These are phyloP conservation scores for Saccharomycopsis sp. DNA, from an alignment of 805 yeast genomes.

Conservation along the genomic window DNA sequence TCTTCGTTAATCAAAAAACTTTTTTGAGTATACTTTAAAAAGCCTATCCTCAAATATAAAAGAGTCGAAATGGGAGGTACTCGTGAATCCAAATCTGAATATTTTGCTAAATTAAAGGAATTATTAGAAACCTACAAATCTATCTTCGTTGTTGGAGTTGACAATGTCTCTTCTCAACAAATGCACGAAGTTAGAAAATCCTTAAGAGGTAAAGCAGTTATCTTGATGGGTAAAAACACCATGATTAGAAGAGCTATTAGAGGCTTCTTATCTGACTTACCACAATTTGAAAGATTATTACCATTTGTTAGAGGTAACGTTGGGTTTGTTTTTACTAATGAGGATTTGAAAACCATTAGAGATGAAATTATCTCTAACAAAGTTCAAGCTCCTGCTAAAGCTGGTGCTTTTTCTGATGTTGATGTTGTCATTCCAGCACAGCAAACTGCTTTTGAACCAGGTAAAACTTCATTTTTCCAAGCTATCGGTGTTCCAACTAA, in stretches of 20 bases:
- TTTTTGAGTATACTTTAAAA: constrained; percentile 58
- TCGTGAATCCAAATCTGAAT: constrained; percentile 95
- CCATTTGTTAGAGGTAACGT: constrained; percentile 97
- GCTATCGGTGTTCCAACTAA: constrained; percentile 99
- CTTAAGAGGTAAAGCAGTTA: constrained; percentile 90
- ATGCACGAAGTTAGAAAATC: constrained; percentile 99
- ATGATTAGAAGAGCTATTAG: constrained; percentile 99
- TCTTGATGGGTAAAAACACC: constrained; percentile 99
- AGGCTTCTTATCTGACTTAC: constrained; percentile 87
- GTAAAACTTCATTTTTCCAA: constrained; percentile 99
- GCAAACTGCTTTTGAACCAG: constrained; percentile 99
- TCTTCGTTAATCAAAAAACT: not conserved
- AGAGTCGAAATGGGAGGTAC: constrained; percentile 99
- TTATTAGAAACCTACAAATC: constrained; percentile 96
- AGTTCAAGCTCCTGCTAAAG: constrained; percentile 99
- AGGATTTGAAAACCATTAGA: constrained; percentile 86
- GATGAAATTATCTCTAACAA: constrained; percentile 82
- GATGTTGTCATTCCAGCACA: constrained; percentile 98
- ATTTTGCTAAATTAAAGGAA: constrained; percentile 92
- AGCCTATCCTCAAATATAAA: constrained; percentile 67
- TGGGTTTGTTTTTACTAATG: constrained; percentile 99
- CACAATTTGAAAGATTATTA: constrained; percentile 91
- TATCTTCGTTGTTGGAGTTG: constrained; percentile 98
- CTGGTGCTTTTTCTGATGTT: constrained; percentile 98
- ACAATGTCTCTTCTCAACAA: constrained; percentile 99